A percentile compares a stretch with the other conserved stretches of the same genome.
Evolutionary conservation across 2,329 filamentous ascomycete genomes (phyloP).

Genomic region (Hymenotorrendiella dingleyae): DNA sequence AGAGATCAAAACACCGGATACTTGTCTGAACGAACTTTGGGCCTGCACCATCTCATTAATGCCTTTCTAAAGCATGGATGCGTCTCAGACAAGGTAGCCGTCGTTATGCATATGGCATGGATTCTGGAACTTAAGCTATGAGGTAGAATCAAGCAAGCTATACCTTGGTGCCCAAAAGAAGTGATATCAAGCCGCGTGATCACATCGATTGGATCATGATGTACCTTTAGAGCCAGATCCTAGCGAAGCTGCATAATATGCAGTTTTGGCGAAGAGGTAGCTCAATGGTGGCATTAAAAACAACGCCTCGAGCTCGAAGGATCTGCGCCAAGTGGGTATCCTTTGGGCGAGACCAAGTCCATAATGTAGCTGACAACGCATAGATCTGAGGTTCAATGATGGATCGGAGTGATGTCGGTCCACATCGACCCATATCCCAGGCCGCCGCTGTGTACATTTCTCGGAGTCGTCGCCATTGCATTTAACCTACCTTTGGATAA

Average conservation of each 20-base stretch:
- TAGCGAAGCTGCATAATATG: conserved; percentile 13
- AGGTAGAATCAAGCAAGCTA: too few relatives aligned
- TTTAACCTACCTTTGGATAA: conserved; percentile 1
- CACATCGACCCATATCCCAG: neutral
- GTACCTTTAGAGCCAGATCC: conserved; percentile 9
- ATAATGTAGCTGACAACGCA: neutral
- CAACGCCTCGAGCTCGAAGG: conserved; percentile 2
- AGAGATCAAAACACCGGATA: too few relatives aligned
- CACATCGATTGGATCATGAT: conserved; percentile 17
- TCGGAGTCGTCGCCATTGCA: neutral
- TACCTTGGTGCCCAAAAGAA: conserved; percentile 5
- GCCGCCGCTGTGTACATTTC: too few relatives aligned
- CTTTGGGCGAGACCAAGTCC: neutral
- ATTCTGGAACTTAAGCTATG: too few relatives aligned
- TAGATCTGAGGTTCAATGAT: neutral
- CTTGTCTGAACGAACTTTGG: too few relatives aligned
- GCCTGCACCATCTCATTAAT: too few relatives aligned
- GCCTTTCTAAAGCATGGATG: too few relatives aligned
- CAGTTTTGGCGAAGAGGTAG: conserved; percentile 13
- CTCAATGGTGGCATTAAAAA: conserved; percentile 5
- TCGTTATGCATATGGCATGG: neutral
- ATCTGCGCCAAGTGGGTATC: conserved; percentile 4
- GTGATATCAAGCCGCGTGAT: conserved; percentile 6
- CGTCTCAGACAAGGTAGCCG: too few relatives aligned
- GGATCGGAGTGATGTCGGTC: neutral